phyloP scores from a whole-genome alignment of 495 filamentous ascomycete genomes.

The Penicillium cinerascens region DNA sequence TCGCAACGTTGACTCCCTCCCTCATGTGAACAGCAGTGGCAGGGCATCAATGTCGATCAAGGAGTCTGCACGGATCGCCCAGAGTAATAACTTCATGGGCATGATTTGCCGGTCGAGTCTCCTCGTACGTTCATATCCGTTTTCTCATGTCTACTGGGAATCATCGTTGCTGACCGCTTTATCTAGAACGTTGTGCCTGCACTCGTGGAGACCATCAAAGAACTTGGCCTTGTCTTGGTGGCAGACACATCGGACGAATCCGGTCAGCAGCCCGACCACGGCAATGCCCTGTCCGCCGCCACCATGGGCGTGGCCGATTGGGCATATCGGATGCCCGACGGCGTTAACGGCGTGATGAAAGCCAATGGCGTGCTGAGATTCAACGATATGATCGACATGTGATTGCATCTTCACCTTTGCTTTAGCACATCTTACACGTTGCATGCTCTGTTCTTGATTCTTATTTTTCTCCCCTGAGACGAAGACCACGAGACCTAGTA shows the following conservation, averaged over 20 bases:
- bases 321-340: slow-evolving; percentile 53
- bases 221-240: slow-evolving; percentile 86
- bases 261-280: slow-evolving; percentile 31
- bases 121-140: slow-evolving; percentile 57
- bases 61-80: slow-evolving; percentile 88
- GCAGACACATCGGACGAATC: slow-evolving; percentile 69
- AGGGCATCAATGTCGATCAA: slow-evolving; percentile 79
- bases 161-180: slow-evolving; percentile 19
- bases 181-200: slow-evolving; percentile 84
- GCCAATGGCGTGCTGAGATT: slow-evolving; percentile 85
- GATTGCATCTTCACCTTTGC: slow-evolving; percentile 16
- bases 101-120: slow-evolving; percentile 83
- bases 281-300: slow-evolving; percentile 46
- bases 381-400: slow-evolving; percentile 94
- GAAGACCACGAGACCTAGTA: slow-evolving; percentile 23
- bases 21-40: slow-evolving; percentile 59
- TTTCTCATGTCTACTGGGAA: background rate
- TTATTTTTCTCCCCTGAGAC: slow-evolving; percentile 11
- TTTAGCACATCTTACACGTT: slow-evolving; percentile 2
- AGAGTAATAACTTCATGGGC: slow-evolving; percentile 97
- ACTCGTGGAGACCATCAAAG: slow-evolving; percentile 88
- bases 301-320: slow-evolving; percentile 39
- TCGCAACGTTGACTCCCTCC: slow-evolving; percentile 35
- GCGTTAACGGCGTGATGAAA: slow-evolving; percentile 83
- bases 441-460: background rate